phyloP scores from a whole-genome alignment of 495 filamentous ascomycete genomes.

The Talaromyces stipitatus region DNA sequence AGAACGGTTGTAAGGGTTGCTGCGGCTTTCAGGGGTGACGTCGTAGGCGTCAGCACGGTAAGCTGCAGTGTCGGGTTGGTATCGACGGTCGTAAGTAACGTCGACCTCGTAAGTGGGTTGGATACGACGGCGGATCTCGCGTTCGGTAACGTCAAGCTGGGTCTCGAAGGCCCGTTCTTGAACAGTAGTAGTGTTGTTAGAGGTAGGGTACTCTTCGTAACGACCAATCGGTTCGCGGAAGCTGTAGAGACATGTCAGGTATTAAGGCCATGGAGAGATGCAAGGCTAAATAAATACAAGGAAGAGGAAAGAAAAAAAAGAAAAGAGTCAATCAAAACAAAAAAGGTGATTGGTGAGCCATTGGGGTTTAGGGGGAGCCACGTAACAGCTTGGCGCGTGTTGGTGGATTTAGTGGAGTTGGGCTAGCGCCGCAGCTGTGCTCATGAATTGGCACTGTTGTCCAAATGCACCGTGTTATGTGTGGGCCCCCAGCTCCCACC shows the following conservation, averaged over 20 bases:
- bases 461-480: background rate
- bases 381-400: conserved; percentile 7
- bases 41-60: conserved; percentile 17
- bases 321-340: conserved; percentile 6
- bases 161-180: conserved; percentile 47
- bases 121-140: conserved; percentile 73
- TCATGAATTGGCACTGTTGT: background rate
- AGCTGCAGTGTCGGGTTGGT: conserved; percentile 14
- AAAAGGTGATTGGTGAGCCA: background rate
- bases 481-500: background rate
- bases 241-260: conserved; percentile 41
- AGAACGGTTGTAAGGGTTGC: conserved; percentile 34
- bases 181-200: conserved; percentile 14
- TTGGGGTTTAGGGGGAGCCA: conserved; percentile 5
- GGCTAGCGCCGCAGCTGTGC: background rate
- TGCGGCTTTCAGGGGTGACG: conserved; percentile 14
- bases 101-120: conserved; percentile 62
- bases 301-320: conserved; percentile 2
- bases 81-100: conserved; percentile 48
- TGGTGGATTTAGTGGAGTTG: conserved; percentile 1
- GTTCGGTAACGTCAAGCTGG: conserved; percentile 76
- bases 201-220: conserved; percentile 40
- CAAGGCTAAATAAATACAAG: conserved; percentile 12
- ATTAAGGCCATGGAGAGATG: conserved; percentile 19
- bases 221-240: conserved; percentile 46